Conservation (phyloP, 768 basidiomycete genomes). For the Butyriboletus loyo region DNA sequence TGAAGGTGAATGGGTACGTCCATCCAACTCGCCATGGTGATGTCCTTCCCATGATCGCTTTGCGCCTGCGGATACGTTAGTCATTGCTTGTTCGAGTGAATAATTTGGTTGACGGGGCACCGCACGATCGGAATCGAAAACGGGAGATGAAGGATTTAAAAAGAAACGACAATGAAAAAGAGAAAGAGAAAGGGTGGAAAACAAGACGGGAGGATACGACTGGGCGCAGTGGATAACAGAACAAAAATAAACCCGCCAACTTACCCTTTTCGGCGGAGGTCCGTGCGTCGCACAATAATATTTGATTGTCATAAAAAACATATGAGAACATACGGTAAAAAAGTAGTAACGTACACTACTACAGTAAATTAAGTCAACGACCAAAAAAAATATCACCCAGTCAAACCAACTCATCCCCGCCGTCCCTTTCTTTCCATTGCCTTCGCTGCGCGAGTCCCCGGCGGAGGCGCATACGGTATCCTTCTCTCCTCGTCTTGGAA, state of each 20-base stretch:
- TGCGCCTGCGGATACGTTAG: slow-evolving; percentile 81
- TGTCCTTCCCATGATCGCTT: slow-evolving; percentile 77
- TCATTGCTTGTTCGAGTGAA: slow-evolving; percentile 45
- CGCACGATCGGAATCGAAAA: slow-evolving; percentile 58
- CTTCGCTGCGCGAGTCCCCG: slow-evolving; percentile 18
- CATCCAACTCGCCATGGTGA: slow-evolving; percentile 35
- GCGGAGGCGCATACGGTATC: slow-evolving; percentile 7
- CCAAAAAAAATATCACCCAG: neutral
- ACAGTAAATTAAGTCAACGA: neutral
- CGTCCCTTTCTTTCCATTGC: neutral
- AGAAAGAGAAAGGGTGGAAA: neutral
- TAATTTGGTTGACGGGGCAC: slow-evolving; percentile 70
- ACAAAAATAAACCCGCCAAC: no score
- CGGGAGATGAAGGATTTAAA: slow-evolving; percentile 2
- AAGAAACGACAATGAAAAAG: neutral
- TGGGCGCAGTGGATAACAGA: no score
- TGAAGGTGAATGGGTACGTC: slow-evolving; percentile 15
- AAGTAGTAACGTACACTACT: neutral
- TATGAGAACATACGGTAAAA: neutral
- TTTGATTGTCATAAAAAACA: neutral
- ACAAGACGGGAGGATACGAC: neutral
- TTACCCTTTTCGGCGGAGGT: slow-evolving; percentile 11
- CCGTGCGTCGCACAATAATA: slow-evolving; percentile 8
- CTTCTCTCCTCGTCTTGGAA: slow-evolving; percentile 1
- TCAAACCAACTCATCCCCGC: neutral